Conservation (phyloP, 352 stramenopile species). For the Phytophthora multivora region DNA sequence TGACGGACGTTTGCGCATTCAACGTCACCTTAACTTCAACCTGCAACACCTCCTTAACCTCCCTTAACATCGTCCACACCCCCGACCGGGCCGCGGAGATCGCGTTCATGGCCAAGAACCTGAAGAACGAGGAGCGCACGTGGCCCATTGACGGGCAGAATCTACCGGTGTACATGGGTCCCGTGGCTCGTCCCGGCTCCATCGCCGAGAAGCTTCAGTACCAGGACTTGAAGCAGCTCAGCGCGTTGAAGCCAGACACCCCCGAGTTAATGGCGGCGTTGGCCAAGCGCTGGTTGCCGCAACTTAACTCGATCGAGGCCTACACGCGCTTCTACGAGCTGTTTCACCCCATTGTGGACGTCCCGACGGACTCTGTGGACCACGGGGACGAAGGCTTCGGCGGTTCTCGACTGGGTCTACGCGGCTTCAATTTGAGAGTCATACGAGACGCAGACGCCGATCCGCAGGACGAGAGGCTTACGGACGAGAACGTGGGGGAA, state of each 20-base stretch:
- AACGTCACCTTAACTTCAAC: conserved; percentile 4
- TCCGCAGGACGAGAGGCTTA: conserved; percentile 32
- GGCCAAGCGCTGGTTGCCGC: conserved; percentile 17
- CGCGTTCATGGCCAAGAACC: conserved; percentile 20
- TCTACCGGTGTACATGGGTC: conserved; percentile 40
- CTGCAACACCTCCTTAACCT: neutral
- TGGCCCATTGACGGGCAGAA: conserved; percentile 29
- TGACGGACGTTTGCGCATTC: conserved; percentile 5
- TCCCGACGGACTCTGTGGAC: conserved; percentile 29
- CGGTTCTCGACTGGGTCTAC: conserved; percentile 44
- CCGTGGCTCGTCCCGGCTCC: conserved; percentile 31
- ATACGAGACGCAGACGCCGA: conserved; percentile 9
- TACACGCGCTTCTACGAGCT: conserved; percentile 41
- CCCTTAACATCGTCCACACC: conserved; percentile 25
- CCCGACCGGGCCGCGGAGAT: conserved; percentile 20
- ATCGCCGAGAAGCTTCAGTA: conserved; percentile 29
- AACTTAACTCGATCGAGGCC: conserved; percentile 22
- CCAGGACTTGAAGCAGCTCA: conserved; percentile 27
- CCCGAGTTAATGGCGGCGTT: conserved; percentile 26
- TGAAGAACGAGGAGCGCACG: conserved; percentile 36
- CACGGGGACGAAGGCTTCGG: conserved; percentile 49
- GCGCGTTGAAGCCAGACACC: conserved; percentile 24
- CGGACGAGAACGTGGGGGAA: conserved; percentile 26
- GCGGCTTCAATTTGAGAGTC: conserved; percentile 47
- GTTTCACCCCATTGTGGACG: conserved; percentile 26